phyloP scores from a whole-genome alignment of 192 early-diverging fungal species.

The Piromyces sp. region DNA sequence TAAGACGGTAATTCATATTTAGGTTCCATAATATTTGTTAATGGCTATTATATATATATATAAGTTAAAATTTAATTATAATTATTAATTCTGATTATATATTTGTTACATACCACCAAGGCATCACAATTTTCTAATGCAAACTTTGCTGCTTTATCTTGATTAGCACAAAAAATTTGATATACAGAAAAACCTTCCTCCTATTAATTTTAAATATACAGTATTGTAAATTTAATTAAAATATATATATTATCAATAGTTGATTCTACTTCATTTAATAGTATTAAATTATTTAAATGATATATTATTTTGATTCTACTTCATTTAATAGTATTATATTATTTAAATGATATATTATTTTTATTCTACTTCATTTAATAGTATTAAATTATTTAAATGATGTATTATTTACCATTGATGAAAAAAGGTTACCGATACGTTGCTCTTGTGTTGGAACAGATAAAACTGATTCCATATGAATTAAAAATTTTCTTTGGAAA shows the following conservation, averaged over 20 bases:
- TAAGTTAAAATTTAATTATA: too few species aligned
- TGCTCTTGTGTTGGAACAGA: conserved; percentile 54
- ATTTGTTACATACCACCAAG: conserved; percentile 11
- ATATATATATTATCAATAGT: neutral
- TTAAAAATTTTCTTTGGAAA: conserved; percentile 86
- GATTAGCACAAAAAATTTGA: conserved; percentile 90
- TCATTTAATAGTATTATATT: too few species aligned
- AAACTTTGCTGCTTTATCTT: conserved; percentile 52
- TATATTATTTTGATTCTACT: too few species aligned
- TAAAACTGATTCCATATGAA: conserved; percentile 64
- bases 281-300: too few species aligned
- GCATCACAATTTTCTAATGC: conserved; percentile 32
- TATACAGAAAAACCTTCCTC: conserved; percentile 47
- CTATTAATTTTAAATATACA: too few species aligned
- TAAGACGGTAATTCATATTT: conserved; percentile 71
- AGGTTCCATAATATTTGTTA: conserved; percentile 58
- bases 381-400: too few species aligned
- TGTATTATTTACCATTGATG: neutral
- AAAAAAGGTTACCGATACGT: conserved; percentile 49
- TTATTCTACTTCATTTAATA: too few species aligned
- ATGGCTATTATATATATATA: neutral
- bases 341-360: too few species aligned
- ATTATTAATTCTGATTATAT: too few species aligned
- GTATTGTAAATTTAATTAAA: too few species aligned
- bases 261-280: too few species aligned